These are phyloP conservation scores for Echites panduratus DNA, from an alignment of 257 asterid genomes.

Conservation along the genomic window DNA sequence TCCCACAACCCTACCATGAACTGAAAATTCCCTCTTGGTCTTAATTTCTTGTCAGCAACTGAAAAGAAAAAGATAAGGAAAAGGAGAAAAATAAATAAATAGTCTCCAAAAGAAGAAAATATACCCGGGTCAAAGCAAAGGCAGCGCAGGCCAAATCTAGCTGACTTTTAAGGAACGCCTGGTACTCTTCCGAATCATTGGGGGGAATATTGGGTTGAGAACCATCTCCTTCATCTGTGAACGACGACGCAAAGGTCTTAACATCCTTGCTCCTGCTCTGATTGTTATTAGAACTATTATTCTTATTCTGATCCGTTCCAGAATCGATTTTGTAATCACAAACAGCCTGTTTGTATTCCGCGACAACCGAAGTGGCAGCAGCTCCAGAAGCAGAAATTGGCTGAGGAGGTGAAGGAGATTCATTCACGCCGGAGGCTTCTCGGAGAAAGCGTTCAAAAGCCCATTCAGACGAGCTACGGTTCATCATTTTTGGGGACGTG, in stretches of 20 bases:
- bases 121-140: constrained; percentile 74
- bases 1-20: not conserved
- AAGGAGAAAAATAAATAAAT: not conserved
- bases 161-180: constrained; percentile 63
- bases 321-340: not conserved
- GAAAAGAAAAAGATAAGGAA: not conserved
- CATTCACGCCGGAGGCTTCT: constrained; percentile 52
- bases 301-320: constrained; percentile 5
- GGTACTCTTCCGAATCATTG: constrained; percentile 55
- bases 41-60: not conserved
- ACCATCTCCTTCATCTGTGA: constrained; percentile 7
- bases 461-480: constrained; percentile 87
- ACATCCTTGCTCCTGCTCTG: not conserved
- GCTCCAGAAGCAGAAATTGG: not conserved
- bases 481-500: constrained; percentile 44
- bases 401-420: constrained; percentile 15
- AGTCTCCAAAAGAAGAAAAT: not conserved
- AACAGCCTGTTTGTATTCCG: constrained; percentile 24
- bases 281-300: not conserved
- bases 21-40: not conserved
- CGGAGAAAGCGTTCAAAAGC: constrained; percentile 84
- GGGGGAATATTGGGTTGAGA: constrained; percentile 40
- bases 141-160: constrained; percentile 93
- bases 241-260: constrained; percentile 7
- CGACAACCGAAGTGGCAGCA: constrained; percentile 23